phyloP scores from a whole-genome alignment of 176 grass and related monocot species.

The Hsuehochloa calcarea region DNA sequence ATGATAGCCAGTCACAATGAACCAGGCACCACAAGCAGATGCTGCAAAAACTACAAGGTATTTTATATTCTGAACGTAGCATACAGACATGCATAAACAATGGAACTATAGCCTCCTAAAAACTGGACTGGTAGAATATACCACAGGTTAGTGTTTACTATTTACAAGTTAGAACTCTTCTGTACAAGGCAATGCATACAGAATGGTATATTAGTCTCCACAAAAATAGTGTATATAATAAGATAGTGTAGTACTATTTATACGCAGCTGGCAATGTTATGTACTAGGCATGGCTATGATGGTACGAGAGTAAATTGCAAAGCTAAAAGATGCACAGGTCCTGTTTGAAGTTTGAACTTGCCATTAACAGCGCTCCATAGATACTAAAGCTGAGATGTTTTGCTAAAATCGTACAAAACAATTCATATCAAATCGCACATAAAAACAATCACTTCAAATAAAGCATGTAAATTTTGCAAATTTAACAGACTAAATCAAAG shows the following conservation, averaged over 20 bases:
- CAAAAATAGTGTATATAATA: neutral
- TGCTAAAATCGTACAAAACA: neutral
- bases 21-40: neutral
- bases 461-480: neutral
- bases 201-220: neutral
- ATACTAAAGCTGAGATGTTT: neutral
- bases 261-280: neutral
- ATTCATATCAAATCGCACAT: neutral
- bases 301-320: neutral
- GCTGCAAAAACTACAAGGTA: neutral
- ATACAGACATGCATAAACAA: neutral
- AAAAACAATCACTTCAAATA: neutral
- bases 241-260: neutral
- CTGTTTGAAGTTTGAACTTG: neutral
- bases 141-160: neutral
- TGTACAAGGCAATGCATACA: neutral
- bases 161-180: neutral
- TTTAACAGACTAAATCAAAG: neutral
- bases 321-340: neutral
- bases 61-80: neutral
- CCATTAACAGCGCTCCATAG: neutral
- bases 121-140: neutral
- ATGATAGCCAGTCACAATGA: slow-evolving; percentile 1
- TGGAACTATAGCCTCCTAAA: neutral
- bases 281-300: slow-evolving; percentile 8